Base-by-base conservation (phyloP, 2,329 filamentous ascomycete genomes). In the Cladophialophora yegresii region DNA sequence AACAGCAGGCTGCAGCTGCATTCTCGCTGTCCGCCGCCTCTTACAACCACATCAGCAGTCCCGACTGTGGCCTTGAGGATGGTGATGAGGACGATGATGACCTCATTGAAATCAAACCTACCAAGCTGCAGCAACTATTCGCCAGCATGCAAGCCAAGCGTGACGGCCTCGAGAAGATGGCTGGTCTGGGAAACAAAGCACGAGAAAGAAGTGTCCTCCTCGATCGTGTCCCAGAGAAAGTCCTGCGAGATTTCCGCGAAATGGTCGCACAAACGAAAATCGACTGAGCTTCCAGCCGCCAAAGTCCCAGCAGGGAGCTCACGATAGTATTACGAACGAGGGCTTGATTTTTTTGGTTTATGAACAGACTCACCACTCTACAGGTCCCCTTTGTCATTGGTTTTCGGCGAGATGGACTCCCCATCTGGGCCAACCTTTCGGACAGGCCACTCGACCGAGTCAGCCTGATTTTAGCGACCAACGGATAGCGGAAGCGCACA, bases 151-250 rank as follows among this genome's bases (percentile, higher is more conserved):
- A 91, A 69, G 82, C 83, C 72, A 85, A 83, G 73, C 91, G 91
- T 78, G 85, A 89, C 62, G 79, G 80, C 9, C 67, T 76, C 26
- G 75, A 77, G 47, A 74, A 70, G 33, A 74, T 76, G 71, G 85
- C 85, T 58, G 89, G 89, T 54, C 90, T 70, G 13, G 50, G 65
- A 22, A 67, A 93, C 63, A 92, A 97, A 73, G 91, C 97, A 49
- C 96, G 96, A 80, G 96, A 93, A 36, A 86, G 93, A 63, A 96
- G 92, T 67, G 84, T 98, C 67, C 87, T 98, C 63, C 96, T 92
- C 91, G 92, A 97, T 74, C 91, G 93, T 77, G 93, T 98, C 72
- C 93, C 95, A 13, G 85, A 87, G 71, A 92, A 98, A 69, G 92
- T 98, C 55, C 92, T 99, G 60, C 87, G 88, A 71, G 92, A 93